Evolutionary conservation across 352 stramenopile species (phyloP), one percentile per base, ranked within the genome.

Genomic region (Globisporangium megalacanthum): DNA sequence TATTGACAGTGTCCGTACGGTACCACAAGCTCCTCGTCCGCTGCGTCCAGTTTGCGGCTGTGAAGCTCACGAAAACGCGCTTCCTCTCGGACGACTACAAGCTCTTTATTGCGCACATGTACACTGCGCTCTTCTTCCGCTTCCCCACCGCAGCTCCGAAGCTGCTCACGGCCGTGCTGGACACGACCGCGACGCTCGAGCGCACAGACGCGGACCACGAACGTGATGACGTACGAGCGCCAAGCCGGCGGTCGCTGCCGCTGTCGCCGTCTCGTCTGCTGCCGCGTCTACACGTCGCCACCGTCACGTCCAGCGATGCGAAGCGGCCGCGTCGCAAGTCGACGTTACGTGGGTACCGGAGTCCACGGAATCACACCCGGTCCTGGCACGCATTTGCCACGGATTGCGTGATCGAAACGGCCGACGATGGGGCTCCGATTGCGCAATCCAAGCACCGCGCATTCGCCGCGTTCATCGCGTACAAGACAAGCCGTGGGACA

Each of bases 21-120:
- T 92, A 86, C 50, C 68, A 84, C 54, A 60, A 72, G 50, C 56
- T 94, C 9, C 54, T 94, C 25, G 52, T 75, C 41, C 73, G 80
- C 25, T 83, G 78, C 25, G 50, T 92, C 39, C 71, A 66, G 50
- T 77, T 88, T 17, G 82, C 79, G 59, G 76, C 70, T 1, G 59
- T 55, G 49, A 92, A 94, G 62, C 78, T 92, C 36, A 64, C 58
- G 22, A 85, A 88, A 45, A 71, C 75, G 36, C 72, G 76, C 44
- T 80, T 87, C 48, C 67, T 92, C 39, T 64, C 82, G 5, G 79
- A 92, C 54, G 83, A 94, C 51, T 72, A 91, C 47, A 74, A 78
- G 11, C 73, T 86, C 36, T 89, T 94, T 50, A 75, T 82, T 9
- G 74, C 75, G 14, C 83, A 94, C 58, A 67, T 91, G 8, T 91